Evolutionary conservation across 2,329 filamentous ascomycete species (phyloP).

Genomic region (Cryphonectria naterciae): DNA sequence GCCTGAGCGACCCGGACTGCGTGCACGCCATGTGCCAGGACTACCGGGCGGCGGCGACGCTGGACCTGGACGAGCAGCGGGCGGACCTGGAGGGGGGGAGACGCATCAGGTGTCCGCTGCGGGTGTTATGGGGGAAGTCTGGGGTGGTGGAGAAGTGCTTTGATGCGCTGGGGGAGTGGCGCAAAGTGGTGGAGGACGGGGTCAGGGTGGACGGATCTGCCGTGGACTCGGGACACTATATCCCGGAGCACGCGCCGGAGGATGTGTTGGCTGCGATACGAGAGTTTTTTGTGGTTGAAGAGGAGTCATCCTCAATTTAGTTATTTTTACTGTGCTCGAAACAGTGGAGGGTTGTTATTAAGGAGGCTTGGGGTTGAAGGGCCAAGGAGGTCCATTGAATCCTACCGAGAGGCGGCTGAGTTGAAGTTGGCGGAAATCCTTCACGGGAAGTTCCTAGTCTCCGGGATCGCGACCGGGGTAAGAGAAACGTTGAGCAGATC

Average conservation of each 20-base stretch:
- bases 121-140: conserved; percentile 54
- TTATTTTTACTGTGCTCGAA: no score
- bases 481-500: not conserved
- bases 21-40: conserved; percentile 59
- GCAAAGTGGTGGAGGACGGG: conserved; percentile 43
- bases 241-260: conserved; percentile 55
- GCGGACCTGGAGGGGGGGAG: conserved; percentile 48
- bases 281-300: conserved; percentile 38
- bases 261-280: conserved; percentile 47
- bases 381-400: no score
- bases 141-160: conserved; percentile 55
- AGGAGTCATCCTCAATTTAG: no score
- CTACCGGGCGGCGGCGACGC: conserved; percentile 55
- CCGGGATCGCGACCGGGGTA: not conserved
- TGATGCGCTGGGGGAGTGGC: conserved; percentile 56
- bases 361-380: not conserved
- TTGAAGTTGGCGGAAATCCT: no score
- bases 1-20: conserved; percentile 44
- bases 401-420: not conserved
- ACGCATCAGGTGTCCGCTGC: conserved; percentile 50
- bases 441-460: not conserved
- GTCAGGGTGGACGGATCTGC: conserved; percentile 44
- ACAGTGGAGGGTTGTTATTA: no score
- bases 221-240: conserved; percentile 53
- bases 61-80: conserved; percentile 56